phyloP scores from a whole-genome alignment of 345 rosid genomes.

The Corchorus olitorius region DNA sequence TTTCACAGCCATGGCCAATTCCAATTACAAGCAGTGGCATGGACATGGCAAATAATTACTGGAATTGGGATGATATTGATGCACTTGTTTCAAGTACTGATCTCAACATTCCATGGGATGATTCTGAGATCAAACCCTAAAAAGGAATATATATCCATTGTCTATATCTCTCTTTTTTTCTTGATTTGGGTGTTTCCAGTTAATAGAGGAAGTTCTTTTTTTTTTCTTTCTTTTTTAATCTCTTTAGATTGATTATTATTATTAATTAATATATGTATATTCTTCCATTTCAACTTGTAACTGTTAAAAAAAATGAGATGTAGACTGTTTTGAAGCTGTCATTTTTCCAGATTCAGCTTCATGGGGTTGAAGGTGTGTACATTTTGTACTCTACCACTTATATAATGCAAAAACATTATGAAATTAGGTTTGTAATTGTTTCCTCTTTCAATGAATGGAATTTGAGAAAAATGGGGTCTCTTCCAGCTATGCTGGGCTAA shows the following conservation, averaged over 20 bases:
- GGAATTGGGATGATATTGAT: constrained; percentile 68
- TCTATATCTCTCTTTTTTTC: background rate
- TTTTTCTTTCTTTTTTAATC: background rate
- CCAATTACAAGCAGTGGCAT: constrained; percentile 25
- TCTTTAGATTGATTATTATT: constrained; percentile 12
- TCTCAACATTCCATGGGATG: constrained; percentile 54
- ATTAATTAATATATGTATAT: constrained; percentile 17
- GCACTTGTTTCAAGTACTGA: constrained; percentile 43
- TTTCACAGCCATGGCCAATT: constrained; percentile 34
- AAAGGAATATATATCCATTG: constrained; percentile 3
- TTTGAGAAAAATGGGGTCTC: constrained; percentile 26
- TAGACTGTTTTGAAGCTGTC: constrained; percentile 35
- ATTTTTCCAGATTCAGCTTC: constrained; percentile 36
- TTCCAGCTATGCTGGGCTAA: constrained; percentile 33
- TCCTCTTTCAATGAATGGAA: background rate
- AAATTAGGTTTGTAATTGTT: background rate
- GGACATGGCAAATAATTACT: constrained; percentile 38
- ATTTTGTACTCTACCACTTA: constrained; percentile 16
- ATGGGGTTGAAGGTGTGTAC: background rate
- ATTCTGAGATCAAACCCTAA: constrained; percentile 52
- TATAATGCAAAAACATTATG: background rate
- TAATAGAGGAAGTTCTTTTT: constrained; percentile 5
- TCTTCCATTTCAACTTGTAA: constrained; percentile 19
- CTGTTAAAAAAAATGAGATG: constrained; percentile 7
- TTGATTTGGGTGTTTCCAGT: constrained; percentile 1